These are phyloP conservation scores for Mycogone perniciosa DNA, from an alignment of 2,329 filamentous ascomycete species.

Conservation along the genomic window DNA sequence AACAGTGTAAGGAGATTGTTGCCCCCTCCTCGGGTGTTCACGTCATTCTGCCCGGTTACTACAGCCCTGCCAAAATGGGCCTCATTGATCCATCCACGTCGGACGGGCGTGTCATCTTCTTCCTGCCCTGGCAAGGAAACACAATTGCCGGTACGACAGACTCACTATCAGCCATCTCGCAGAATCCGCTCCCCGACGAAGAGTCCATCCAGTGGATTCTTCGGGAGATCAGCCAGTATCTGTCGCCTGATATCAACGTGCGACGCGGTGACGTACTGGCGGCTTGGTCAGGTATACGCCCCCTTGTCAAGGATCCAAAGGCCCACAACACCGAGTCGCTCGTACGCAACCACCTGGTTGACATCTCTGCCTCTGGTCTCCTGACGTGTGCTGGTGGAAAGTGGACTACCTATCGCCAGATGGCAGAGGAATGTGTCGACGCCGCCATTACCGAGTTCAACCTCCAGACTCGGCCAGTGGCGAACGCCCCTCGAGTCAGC, in stretches of 20 bases:
- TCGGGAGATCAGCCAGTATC: constrained; percentile 72
- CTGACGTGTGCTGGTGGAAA: constrained; percentile 84
- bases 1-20: constrained; percentile 66
- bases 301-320: constrained; percentile 79
- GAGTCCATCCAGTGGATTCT: constrained; percentile 86
- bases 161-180: constrained; percentile 63
- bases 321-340: constrained; percentile 80
- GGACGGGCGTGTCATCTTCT: constrained; percentile 86
- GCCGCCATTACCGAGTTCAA: constrained; percentile 65
- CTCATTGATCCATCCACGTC: constrained; percentile 81
- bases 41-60: constrained; percentile 81
- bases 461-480: constrained; percentile 50
- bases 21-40: constrained; percentile 82
- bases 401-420: constrained; percentile 90
- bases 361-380: constrained; percentile 71
- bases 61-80: constrained; percentile 78
- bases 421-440: constrained; percentile 86
- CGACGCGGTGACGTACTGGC: constrained; percentile 82
- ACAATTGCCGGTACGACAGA: constrained; percentile 88
- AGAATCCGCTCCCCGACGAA: constrained; percentile 71
- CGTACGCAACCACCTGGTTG: constrained; percentile 79
- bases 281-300: constrained; percentile 83
- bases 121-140: constrained; percentile 88
- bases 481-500: constrained; percentile 59
- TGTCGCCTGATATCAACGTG: constrained; percentile 78